Evolutionary conservation across 371 early-diverging fungal species (phyloP).

Genomic region (Enterospora canceri): DNA sequence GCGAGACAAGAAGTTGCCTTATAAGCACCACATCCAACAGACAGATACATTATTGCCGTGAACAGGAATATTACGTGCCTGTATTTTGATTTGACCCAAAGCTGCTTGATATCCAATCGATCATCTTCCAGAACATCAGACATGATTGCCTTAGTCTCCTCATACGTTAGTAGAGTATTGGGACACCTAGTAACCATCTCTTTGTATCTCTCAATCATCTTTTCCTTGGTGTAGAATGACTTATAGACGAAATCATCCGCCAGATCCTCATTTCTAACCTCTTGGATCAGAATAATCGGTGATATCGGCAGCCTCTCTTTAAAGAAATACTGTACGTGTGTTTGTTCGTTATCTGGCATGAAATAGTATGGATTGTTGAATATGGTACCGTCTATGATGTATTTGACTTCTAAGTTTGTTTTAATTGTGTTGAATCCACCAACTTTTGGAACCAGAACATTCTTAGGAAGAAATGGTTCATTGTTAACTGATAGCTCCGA

Average conservation of each 20-base stretch:
- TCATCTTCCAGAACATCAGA: background rate
- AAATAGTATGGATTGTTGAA: slow-evolving; percentile 38
- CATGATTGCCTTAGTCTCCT: no score
- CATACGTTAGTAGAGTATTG: no score
- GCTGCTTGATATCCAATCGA: background rate
- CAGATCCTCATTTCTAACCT: slow-evolving; percentile 5
- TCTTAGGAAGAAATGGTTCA: slow-evolving; percentile 21
- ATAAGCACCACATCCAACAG: no score
- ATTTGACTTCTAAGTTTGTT: slow-evolving; percentile 25
- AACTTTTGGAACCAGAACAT: slow-evolving; percentile 46
- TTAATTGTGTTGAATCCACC: slow-evolving; percentile 47
- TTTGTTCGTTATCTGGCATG: slow-evolving; percentile 34
- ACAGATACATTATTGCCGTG: background rate
- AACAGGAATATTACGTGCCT: background rate
- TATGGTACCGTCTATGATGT: slow-evolving; percentile 50
- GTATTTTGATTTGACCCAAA: background rate
- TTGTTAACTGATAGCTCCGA: slow-evolving; percentile 11
- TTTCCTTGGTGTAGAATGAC: slow-evolving; percentile 37
- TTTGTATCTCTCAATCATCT: slow-evolving; percentile 16
- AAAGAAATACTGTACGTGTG: slow-evolving; percentile 22
- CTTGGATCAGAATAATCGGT: slow-evolving; percentile 32
- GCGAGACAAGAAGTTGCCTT: no score
- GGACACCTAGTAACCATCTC: no score
- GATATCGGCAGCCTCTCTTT: slow-evolving; percentile 14
- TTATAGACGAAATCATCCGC: slow-evolving; percentile 27